These are phyloP conservation scores for Ceriops decandra DNA, from an alignment of 345 rosid genomes.

Conservation along the genomic window DNA sequence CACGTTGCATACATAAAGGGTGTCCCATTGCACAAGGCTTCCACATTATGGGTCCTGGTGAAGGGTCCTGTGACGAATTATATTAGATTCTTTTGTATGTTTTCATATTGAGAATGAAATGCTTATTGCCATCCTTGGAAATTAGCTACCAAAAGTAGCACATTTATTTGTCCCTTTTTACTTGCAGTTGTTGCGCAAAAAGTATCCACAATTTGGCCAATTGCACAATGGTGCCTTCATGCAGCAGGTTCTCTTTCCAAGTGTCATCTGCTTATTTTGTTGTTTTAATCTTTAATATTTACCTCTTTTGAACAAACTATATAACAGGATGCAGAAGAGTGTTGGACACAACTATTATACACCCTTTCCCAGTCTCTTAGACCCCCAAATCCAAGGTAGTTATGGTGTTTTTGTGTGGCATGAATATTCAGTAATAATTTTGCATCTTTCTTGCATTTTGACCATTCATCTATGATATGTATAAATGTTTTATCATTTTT, in stretches of 20 bases:
- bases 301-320: constrained; percentile 14
- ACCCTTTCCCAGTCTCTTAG: constrained; percentile 87
- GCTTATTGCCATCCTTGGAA: too few relatives aligned
- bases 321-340: constrained; percentile 94
- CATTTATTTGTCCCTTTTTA: constrained; percentile 2
- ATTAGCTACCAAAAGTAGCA: neutral
- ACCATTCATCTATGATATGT: neutral
- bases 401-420: constrained; percentile 15
- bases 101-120: too few relatives aligned
- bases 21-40: too few relatives aligned
- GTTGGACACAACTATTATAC: constrained; percentile 92
- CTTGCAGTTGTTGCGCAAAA: constrained; percentile 75
- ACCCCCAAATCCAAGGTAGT: constrained; percentile 52
- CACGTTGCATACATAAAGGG: too few relatives aligned
- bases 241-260: constrained; percentile 66
- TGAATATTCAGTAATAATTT: neutral
- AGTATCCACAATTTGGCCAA: constrained; percentile 93
- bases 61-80: too few relatives aligned
- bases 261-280: neutral
- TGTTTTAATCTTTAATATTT: constrained; percentile 4
- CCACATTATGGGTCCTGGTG: too few relatives aligned
- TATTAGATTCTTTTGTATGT: too few relatives aligned
- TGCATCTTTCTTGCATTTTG: neutral
- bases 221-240: constrained; percentile 86
- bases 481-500: neutral